Percentiles rank a stretch among this genome's conserved stretches.
Evolutionary conservation across 2,329 filamentous ascomycete species (phyloP).

Genomic region (Trichoderma koningiopsis): DNA sequence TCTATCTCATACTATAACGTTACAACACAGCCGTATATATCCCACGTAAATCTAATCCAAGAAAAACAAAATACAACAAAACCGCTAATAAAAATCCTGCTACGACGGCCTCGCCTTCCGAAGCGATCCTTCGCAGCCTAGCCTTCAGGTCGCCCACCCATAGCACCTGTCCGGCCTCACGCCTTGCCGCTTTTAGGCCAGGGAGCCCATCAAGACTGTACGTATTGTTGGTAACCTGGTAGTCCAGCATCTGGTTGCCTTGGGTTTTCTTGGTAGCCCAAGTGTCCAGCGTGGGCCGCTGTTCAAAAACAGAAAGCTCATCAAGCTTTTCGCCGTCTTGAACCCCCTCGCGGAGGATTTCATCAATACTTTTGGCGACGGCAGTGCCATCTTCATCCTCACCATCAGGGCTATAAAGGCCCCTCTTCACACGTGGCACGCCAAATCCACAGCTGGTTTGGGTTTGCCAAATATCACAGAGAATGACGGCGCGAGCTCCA

Average conservation of each 20-base stretch:
- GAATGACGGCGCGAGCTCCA: constrained; percentile 61
- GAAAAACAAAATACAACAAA: constrained; percentile 36
- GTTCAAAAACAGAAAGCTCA: constrained; percentile 50
- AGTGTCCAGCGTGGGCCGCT: constrained; percentile 58
- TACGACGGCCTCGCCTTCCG: constrained; percentile 39
- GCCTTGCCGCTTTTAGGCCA: constrained; percentile 56
- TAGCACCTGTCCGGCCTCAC: constrained; percentile 51
- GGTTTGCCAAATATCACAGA: constrained; percentile 64
- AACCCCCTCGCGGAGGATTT: constrained; percentile 34
- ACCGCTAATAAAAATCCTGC: constrained; percentile 39
- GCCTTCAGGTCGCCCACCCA: constrained; percentile 45
- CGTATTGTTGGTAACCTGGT: constrained; percentile 59
- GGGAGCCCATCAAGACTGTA: constrained; percentile 61
- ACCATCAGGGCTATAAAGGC: constrained; percentile 39
- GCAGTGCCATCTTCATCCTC: constrained; percentile 18
- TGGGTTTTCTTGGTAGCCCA: constrained; percentile 53
- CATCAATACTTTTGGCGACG: constrained; percentile 27
- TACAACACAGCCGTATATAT: constrained; percentile 7
- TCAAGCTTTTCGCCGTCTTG: constrained; percentile 33
- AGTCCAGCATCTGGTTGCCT: constrained; percentile 53
- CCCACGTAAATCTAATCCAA: constrained; percentile 29
- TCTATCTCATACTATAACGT: constrained; percentile 22
- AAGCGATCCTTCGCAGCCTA: constrained; percentile 32
- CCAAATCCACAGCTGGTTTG: constrained; percentile 69
- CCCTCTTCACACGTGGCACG: constrained; percentile 56